Evolutionary conservation across 2,329 filamentous ascomycete species (phyloP).

Genomic region (Talaromyces verruculosus): DNA sequence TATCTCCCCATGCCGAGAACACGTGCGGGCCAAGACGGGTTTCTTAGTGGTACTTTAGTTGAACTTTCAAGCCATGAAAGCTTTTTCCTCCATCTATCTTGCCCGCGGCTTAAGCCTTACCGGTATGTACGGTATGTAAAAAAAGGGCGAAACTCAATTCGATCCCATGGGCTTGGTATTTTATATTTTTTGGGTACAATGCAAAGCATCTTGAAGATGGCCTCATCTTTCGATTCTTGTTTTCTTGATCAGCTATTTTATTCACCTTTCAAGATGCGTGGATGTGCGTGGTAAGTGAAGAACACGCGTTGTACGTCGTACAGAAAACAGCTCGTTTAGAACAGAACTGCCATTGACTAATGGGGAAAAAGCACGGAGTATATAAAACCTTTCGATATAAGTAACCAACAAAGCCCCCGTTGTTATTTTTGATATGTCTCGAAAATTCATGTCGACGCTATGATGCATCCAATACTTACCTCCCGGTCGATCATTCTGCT

Average conservation of each 20-base stretch:
- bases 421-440: not conserved
- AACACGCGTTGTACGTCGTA: not conserved
- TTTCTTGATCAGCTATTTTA: not conserved
- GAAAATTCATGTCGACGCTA: not conserved
- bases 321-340: not conserved
- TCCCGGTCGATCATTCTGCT: not conserved
- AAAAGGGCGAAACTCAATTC: not conserved
- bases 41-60: conserved; percentile 4
- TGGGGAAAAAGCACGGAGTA: not conserved
- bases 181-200: not conserved
- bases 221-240: not conserved
- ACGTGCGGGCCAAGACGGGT: conserved; percentile 5
- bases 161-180: not conserved
- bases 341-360: not conserved
- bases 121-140: not conserved
- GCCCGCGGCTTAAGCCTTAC: not conserved
- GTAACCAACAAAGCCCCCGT: too few species aligned
- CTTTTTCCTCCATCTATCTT: not conserved
- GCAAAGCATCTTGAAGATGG: not conserved
- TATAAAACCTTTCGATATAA: not conserved
- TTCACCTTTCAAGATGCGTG: not conserved
- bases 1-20: conserved; percentile 10
- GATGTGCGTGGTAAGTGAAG: not conserved
- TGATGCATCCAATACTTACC: not conserved
- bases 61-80: not conserved